Percentiles rank a stretch among this genome's conserved stretches.
Conservation (phyloP, 2,329 filamentous ascomycete species). For the Arthrocladium fulminans region DNA sequence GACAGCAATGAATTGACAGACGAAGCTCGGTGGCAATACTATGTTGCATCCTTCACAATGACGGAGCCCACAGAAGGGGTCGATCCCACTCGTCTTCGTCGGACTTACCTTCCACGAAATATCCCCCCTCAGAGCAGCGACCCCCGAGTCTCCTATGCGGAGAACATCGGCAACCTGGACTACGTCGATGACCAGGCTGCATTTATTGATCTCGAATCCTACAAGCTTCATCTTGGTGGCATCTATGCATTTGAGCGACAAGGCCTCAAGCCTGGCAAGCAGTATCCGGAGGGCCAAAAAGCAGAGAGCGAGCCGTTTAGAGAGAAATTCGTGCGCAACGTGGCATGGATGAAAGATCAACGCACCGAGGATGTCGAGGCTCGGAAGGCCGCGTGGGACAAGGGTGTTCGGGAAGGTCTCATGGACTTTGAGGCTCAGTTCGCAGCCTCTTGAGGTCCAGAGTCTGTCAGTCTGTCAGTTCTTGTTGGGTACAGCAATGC, state of each 20-base stretch:
- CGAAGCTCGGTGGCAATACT: conserved; percentile 76
- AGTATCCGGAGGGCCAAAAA: conserved; percentile 28
- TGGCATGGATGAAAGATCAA: conserved; percentile 42
- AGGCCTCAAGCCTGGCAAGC: conserved; percentile 13
- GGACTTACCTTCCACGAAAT: conserved; percentile 63
- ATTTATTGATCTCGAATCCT: conserved; percentile 67
- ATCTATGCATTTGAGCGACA: conserved; percentile 51
- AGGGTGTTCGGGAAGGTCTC: conserved; percentile 17
- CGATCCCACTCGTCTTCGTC: conserved; percentile 54
- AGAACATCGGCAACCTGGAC: conserved; percentile 44
- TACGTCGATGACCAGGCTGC: conserved; percentile 61
- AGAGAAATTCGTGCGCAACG: conserved; percentile 47
- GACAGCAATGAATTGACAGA: conserved; percentile 60
- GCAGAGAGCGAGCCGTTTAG: conserved; percentile 40
- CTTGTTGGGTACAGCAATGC: neutral
- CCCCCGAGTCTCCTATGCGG: conserved; percentile 54
- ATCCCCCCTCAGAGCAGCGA: conserved; percentile 54
- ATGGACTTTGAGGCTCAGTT: conserved; percentile 20
- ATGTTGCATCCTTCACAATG: conserved; percentile 84
- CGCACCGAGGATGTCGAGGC: conserved; percentile 41
- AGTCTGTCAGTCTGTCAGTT: neutral
- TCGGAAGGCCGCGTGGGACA: conserved; percentile 20
- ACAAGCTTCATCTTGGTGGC: conserved; percentile 64
- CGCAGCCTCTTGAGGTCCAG: neutral
- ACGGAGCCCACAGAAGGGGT: conserved; percentile 81